Percentiles rank a stretch among this genome's conserved stretches.
Conservation (phyloP, 2,329 filamentous ascomycete species). For the Ciborinia camelliae region DNA sequence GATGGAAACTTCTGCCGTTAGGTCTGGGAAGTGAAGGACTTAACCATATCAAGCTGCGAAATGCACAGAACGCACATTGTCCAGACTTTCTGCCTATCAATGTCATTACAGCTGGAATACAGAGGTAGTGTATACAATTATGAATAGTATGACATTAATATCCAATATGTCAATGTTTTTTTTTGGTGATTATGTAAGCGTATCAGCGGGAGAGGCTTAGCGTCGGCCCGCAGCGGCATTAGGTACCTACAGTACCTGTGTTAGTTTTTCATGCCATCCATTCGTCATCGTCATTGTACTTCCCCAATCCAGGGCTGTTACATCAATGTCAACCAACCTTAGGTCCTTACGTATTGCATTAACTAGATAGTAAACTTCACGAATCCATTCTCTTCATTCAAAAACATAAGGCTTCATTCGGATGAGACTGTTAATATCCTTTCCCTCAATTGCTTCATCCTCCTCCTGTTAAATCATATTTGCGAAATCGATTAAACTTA, state of each 20-base stretch:
- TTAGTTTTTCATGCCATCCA: neutral
- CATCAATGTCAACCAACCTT: neutral
- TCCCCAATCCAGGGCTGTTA: neutral
- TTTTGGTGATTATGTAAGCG: slow-evolving; percentile 10
- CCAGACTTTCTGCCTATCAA: slow-evolving; percentile 39
- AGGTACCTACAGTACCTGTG: too few species aligned
- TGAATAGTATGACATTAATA: neutral
- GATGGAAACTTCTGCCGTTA: slow-evolving; percentile 13
- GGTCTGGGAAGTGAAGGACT: slow-evolving; percentile 24
- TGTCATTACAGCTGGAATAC: slow-evolving; percentile 39
- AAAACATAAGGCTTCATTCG: neutral
- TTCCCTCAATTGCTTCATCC: neutral
- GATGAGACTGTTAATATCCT: neutral
- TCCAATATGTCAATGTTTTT: neutral
- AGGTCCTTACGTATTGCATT: too few species aligned
- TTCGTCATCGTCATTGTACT: slow-evolving; percentile 6
- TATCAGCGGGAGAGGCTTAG: neutral
- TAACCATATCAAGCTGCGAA: slow-evolving; percentile 37
- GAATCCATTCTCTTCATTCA: neutral
- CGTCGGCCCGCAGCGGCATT: slow-evolving; percentile 5
- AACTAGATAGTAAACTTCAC: neutral
- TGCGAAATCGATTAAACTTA: too few species aligned
- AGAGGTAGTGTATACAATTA: neutral
- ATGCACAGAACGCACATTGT: slow-evolving; percentile 43
- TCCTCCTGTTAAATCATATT: neutral